A percentile compares a stretch with the other conserved stretches of the same genome.
phyloP scores from a whole-genome alignment of 1,284 basidiomycete species.

The Pseudozyma sp. region DNA sequence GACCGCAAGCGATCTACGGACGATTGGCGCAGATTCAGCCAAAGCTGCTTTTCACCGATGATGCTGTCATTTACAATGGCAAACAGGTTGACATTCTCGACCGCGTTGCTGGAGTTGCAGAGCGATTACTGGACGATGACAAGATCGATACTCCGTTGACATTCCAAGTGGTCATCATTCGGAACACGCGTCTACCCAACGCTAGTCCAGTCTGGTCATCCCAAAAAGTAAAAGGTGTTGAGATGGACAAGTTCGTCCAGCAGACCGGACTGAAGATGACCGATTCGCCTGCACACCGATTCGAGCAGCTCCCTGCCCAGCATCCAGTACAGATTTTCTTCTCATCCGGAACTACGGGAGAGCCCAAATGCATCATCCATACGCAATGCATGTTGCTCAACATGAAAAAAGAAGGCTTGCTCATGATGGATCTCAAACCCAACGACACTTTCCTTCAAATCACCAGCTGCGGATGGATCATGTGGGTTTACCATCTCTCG shows the following conservation, averaged over 20 bases:
- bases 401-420: slow-evolving; percentile 48
- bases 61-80: slow-evolving; percentile 67
- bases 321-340: slow-evolving; percentile 68
- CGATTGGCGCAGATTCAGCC: slow-evolving; percentile 65
- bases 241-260: slow-evolving; percentile 25
- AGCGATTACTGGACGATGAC: slow-evolving; percentile 45
- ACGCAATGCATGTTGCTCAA: slow-evolving; percentile 56
- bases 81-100: slow-evolving; percentile 63
- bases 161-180: slow-evolving; percentile 51
- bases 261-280: slow-evolving; percentile 22
- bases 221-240: slow-evolving; percentile 18
- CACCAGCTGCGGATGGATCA: slow-evolving; percentile 66
- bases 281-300: slow-evolving; percentile 37
- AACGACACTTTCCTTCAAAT: slow-evolving; percentile 64
- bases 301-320: slow-evolving; percentile 48
- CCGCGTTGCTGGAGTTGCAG: slow-evolving; percentile 54
- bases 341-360: slow-evolving; percentile 69
- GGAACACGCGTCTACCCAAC: slow-evolving; percentile 20
- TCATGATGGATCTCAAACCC: slow-evolving; percentile 53
- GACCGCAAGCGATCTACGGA: slow-evolving; percentile 51
- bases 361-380: slow-evolving; percentile 69
- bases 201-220: slow-evolving; percentile 24
- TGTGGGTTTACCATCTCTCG: slow-evolving; percentile 65
- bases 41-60: slow-evolving; percentile 69
- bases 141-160: slow-evolving; percentile 40